A percentile compares a stretch with the other conserved stretches of the same genome.
Evolutionary conservation across 306 rosid species (phyloP).

Genomic region (Astragalus membranaceus): DNA sequence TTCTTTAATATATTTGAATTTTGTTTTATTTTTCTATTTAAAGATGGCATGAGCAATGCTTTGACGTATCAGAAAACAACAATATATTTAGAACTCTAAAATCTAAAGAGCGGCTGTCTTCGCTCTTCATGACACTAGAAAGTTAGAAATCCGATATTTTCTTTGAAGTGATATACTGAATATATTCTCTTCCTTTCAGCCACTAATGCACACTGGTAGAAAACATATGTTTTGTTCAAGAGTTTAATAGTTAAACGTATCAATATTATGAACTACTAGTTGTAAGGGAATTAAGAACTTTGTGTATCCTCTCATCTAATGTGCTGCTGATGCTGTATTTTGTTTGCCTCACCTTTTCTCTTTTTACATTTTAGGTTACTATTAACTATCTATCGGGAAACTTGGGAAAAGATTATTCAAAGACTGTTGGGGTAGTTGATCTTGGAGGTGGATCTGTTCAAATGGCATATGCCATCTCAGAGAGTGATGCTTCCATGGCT

Average conservation of each 20-base stretch:
- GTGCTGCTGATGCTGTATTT: conserved; percentile 5
- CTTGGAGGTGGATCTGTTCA: conserved; percentile 99
- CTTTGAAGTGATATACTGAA: background rate
- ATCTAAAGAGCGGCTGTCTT: background rate
- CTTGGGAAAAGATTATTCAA: conserved; percentile 68
- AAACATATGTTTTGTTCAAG: background rate
- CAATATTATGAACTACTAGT: conserved; percentile 1
- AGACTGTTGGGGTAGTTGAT: conserved; percentile 96
- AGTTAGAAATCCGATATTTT: conserved; percentile 6
- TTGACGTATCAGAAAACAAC: conserved; percentile 1
- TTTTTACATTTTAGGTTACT: conserved; percentile 63
- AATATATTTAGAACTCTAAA: background rate
- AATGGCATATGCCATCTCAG: conserved; percentile 98
- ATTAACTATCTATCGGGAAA: conserved; percentile 86
- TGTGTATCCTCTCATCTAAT: conserved; percentile 3
- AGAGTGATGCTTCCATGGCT: conserved; percentile 63
- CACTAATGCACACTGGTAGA: background rate
- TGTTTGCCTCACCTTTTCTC: conserved; percentile 21
- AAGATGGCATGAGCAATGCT: background rate
- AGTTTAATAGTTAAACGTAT: background rate
- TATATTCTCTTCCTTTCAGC: background rate
- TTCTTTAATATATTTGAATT: background rate
- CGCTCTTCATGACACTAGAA: background rate
- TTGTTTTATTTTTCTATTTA: background rate
- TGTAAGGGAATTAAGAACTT: conserved; percentile 9